These are phyloP conservation scores for Calocera cornea DNA, from an alignment of 768 basidiomycete genomes.

Conservation along the genomic window DNA sequence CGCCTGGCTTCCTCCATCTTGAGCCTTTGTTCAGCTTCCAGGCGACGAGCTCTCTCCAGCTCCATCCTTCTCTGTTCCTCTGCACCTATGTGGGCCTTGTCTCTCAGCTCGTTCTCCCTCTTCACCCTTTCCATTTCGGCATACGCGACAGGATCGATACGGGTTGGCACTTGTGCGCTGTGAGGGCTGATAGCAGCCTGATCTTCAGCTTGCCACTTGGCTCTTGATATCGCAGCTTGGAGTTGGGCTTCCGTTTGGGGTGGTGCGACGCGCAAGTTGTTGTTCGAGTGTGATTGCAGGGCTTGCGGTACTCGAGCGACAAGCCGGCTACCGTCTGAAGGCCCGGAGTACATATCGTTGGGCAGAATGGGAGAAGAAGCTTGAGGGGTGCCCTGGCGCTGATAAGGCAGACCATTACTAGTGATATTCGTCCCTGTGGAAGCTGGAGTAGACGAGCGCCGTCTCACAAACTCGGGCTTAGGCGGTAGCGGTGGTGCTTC, in stretches of 20 bases:
- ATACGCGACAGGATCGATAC: not conserved
- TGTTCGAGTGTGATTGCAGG: not conserved
- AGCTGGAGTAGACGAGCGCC: not conserved
- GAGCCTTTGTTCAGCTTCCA: not conserved
- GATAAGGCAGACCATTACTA: not conserved
- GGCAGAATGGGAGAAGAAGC: not conserved
- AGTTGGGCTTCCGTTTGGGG: slow-evolving; percentile 1
- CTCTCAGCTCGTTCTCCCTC: not conserved
- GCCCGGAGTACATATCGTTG: not conserved
- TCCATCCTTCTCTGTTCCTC: not conserved
- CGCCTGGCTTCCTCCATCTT: not conserved
- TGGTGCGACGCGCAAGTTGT: not conserved
- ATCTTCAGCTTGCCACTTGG: not conserved
- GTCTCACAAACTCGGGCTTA: not conserved
- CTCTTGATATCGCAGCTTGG: not conserved
- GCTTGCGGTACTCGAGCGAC: not conserved
- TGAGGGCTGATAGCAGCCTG: not conserved
- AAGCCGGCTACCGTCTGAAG: not conserved
- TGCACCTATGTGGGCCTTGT: not conserved
- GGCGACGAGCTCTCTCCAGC: not conserved
- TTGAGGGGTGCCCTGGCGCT: not conserved
- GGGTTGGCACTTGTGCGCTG: not conserved
- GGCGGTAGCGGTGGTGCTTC: not conserved
- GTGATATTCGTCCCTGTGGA: not conserved
- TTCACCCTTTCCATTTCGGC: not conserved